Evolutionary conservation across 345 rosid species (phyloP), one percentile per base, ranked within the genome.

Genomic region (Brassica cretica): DNA sequence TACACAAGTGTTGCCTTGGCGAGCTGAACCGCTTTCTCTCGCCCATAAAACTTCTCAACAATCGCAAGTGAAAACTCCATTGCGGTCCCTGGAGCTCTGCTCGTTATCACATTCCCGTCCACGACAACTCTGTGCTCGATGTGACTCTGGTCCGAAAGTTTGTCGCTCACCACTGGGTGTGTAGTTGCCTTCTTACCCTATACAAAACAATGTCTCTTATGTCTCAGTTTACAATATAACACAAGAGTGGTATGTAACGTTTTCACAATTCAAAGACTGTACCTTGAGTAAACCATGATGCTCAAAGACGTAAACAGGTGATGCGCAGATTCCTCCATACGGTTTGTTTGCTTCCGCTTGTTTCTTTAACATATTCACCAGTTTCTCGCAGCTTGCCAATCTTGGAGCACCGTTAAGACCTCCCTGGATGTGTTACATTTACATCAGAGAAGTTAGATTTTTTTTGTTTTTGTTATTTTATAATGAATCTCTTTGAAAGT

Each of bases 131-230:
- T 84, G 82, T 93, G 86, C 18, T 90, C 91, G 1, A 77, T 79
- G 82, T 88, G 89, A 72, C 94, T 92, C 82, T 80, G 74, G 81
- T 90, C 99, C 0, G 92, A 88, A 44, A 95, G 84, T 86, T 91
- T 91, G 82, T 76, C 37, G 75, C 98, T 89, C 88, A 89, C 21
- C 18, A 58, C 67, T 10, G 98, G 99, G 83, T 86, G 92, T 1
- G 97, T 92, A 44, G 97, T 95, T 27, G 97, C 96, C 79, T 93
- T 95, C 82, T 95, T 95, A 70, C 96, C 98, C 99, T 93, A 77
- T n/a, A 71, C 64, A 15, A 69, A 69, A 49, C 55, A 65, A 79
- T 35, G 9, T 67, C 39, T 9, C 71, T 21, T 41, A 15, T 37
- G 35, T 15, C 67, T 63, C 68, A 79, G 69, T 73, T 61, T 67